Percentiles rank a stretch among this genome's conserved stretches.
phyloP scores from a whole-genome alignment of 768 basidiomycete species.

The Boletus fagicola region DNA sequence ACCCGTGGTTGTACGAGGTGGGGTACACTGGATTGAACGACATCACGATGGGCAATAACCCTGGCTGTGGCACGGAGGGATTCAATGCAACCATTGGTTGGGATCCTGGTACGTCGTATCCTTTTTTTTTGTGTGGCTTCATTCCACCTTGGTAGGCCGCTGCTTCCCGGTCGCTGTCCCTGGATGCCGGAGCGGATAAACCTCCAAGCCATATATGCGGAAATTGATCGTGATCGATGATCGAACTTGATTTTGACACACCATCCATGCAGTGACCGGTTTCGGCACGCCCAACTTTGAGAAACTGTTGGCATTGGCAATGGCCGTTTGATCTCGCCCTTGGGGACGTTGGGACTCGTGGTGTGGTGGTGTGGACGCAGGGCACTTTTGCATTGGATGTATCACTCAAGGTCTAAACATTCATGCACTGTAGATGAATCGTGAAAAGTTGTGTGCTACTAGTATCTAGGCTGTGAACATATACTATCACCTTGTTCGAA shows the following conservation, averaged over 20 bases:
- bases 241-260: neutral
- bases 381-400: too few relatives aligned
- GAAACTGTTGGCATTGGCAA: conserved; percentile 41
- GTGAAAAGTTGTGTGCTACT: too few relatives aligned
- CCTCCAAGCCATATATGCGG: neutral
- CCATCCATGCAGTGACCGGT: conserved; percentile 45
- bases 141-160: neutral
- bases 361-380: too few relatives aligned
- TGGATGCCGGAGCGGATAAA: neutral
- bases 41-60: conserved; percentile 55
- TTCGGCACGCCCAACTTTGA: conserved; percentile 54
- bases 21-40: conserved; percentile 47
- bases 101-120: conserved; percentile 50
- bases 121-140: too few relatives aligned
- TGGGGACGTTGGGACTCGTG: too few relatives aligned
- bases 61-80: conserved; percentile 60
- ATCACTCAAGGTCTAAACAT: too few relatives aligned
- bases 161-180: neutral
- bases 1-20: conserved; percentile 53
- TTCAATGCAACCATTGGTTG: conserved; percentile 62
- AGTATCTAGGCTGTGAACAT: too few relatives aligned
- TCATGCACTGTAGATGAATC: too few relatives aligned
- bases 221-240: neutral
- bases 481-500: too few relatives aligned
- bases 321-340: conserved; percentile 8